phyloP scores from a whole-genome alignment of 331 rosid species.

The Rhamnella rubrinervis region DNA sequence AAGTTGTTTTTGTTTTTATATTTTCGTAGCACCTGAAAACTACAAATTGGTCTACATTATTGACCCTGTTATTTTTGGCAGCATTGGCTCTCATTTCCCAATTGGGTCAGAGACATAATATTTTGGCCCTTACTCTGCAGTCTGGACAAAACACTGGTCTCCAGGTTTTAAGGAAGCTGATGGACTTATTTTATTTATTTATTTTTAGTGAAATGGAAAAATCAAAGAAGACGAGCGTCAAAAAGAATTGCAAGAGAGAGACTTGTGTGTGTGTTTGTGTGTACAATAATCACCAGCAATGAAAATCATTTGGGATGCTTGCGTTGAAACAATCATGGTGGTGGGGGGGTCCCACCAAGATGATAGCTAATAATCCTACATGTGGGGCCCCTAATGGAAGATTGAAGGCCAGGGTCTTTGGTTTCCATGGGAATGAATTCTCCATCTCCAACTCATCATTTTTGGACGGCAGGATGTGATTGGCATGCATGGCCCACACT shows the following conservation, averaged over 20 bases:
- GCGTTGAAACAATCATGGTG: not conserved
- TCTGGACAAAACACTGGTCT: conserved; percentile 2
- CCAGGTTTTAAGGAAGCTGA: conserved; percentile 9
- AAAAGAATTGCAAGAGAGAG: too few species aligned
- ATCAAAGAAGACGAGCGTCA: too few species aligned
- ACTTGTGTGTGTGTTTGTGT: too few species aligned
- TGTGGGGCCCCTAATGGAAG: not conserved
- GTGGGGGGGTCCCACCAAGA: conserved; percentile 4
- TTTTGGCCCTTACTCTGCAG: not conserved
- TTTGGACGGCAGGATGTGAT: too few species aligned
- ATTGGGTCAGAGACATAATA: not conserved
- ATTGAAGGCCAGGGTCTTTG: not conserved
- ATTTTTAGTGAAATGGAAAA: too few species aligned
- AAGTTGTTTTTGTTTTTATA: too few species aligned
- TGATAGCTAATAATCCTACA: not conserved
- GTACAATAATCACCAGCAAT: too few species aligned
- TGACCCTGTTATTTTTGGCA: not conserved
- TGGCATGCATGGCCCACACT: too few species aligned
- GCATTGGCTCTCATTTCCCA: not conserved
- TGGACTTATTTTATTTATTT: too few species aligned
- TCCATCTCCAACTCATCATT: not conserved
- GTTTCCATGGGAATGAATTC: not conserved
- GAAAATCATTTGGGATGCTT: not conserved
- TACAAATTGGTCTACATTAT: not conserved
- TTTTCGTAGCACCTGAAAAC: too few species aligned